Base-by-base conservation (phyloP, 106 monocot genomes). In the Cymbidium sinense region DNA sequence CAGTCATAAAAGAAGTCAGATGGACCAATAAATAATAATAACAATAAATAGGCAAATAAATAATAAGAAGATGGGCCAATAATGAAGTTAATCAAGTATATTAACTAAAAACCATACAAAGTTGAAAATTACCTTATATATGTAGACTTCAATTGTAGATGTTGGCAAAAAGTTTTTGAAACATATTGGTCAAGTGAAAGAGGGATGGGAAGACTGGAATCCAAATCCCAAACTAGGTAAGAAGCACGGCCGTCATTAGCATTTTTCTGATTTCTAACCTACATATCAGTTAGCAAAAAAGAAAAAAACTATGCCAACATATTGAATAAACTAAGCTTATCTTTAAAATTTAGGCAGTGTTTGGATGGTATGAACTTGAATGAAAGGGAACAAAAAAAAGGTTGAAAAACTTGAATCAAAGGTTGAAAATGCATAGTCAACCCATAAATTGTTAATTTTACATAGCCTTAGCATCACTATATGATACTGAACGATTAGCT, bases 201-300 rank as follows among this genome's bases (percentile, higher is more conserved):
- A 77, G 95, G 92, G 77, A 88, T 87, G 77, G 86, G 83, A 81
- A 95, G 95, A 25, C 43, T 87, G 39, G 95, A 89, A 87, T 95
- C 95, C 86, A 95, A 73, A 87, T 95, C 95, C 95, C 95, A 93
- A 3, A 91, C 85, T 70, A 90, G 55, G 80, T 69, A 29, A 47
- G 47, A 47, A 21, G 65, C 17, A 51, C 75, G 21, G 6, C 75
- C 77, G 73, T 83, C 79, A 43, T 52, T 19, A 39, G 5, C 79
- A 82, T 79, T 74, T 84, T 76, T 84, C 82, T 33, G 77, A 81
- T 81, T 87, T 80, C 50, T 44, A 74, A 29, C 29, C 43, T 35
- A 15, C 35, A 37, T 10, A 21, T 19, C 7, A 74, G 27, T 74
- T 4, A 29, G 39, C 17, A 71, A 72, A 72, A 21, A 39, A 37